Percentiles rank a stretch among this genome's conserved stretches.
Conservation (phyloP, 495 filamentous ascomycete species). For the Daldinia vernicosa region DNA sequence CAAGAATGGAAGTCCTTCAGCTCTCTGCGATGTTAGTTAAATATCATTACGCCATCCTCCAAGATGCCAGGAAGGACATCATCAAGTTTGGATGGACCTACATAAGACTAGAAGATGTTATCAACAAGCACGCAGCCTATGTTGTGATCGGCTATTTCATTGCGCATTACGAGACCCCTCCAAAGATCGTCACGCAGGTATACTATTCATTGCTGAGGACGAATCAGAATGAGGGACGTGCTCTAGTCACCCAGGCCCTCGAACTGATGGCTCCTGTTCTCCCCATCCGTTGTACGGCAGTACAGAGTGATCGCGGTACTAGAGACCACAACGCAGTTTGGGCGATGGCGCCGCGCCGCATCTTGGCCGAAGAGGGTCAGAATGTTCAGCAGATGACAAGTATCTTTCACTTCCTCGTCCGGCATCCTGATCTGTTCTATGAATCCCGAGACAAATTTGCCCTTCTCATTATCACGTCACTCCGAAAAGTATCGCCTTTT, state of each 20-base stretch:
- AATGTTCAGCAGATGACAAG: conserved; percentile 96
- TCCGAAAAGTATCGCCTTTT: conserved; percentile 86
- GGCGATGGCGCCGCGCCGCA: conserved; percentile 90
- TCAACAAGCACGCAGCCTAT: conserved; percentile 99
- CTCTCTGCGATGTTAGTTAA: conserved; percentile 94
- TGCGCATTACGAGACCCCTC: conserved; percentile 92
- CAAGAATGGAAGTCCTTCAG: conserved; percentile 94
- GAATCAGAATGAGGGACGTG: conserved; percentile 92
- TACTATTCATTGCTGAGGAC: conserved; percentile 90
- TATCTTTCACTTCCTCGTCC: conserved; percentile 96
- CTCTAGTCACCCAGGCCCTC: conserved; percentile 90
- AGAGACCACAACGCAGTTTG: conserved; percentile 69
- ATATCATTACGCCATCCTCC: conserved; percentile 82
- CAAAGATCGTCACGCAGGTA: conserved; percentile 94
- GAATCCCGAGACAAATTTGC: conserved; percentile 92
- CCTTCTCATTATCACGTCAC: conserved; percentile 83
- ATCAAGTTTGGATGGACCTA: conserved; percentile 99
- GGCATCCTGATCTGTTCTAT: conserved; percentile 92
- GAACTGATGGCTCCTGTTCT: conserved; percentile 94
- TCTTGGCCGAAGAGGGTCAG: conserved; percentile 93
- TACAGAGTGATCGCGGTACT: conserved; percentile 36
- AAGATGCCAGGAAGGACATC: conserved; percentile 94
- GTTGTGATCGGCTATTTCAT: conserved; percentile 98
- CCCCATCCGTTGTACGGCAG: conserved; percentile 70
- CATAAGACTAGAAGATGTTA: conserved; percentile 95